phyloP scores from a whole-genome alignment of 495 filamentous ascomycete genomes.

The Evernia prunastri region DNA sequence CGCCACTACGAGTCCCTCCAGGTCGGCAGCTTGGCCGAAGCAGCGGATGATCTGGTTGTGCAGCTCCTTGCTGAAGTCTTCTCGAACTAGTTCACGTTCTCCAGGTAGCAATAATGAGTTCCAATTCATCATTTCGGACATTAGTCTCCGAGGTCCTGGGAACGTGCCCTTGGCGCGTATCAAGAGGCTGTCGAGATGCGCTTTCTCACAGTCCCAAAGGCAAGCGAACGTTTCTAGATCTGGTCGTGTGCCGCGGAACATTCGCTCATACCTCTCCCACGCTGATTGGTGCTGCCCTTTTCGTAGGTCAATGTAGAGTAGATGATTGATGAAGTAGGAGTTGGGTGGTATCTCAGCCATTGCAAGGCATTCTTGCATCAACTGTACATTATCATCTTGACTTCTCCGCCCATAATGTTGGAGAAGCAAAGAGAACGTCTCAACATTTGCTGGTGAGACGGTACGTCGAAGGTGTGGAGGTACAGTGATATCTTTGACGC shows the following conservation, averaged over 20 bases:
- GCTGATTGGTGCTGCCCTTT: slow-evolving; percentile 46
- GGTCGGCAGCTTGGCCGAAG: slow-evolving; percentile 48
- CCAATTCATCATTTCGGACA: slow-evolving; percentile 56
- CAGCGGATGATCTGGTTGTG: slow-evolving; percentile 53
- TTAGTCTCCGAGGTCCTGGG: slow-evolving; percentile 48
- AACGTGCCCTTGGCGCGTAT: slow-evolving; percentile 35
- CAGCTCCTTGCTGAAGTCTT: slow-evolving; percentile 44
- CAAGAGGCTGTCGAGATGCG: slow-evolving; percentile 44
- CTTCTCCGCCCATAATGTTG: slow-evolving; percentile 60
- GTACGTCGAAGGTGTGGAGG: slow-evolving; percentile 37
- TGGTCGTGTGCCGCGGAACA: slow-evolving; percentile 45
- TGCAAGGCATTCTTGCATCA: slow-evolving; percentile 51
- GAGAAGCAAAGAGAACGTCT: slow-evolving; percentile 71
- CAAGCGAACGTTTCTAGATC: slow-evolving; percentile 65
- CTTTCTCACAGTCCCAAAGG: slow-evolving; percentile 55
- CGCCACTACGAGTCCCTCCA: slow-evolving; percentile 56
- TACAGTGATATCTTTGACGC: slow-evolving; percentile 24
- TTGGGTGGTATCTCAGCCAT: slow-evolving; percentile 57
- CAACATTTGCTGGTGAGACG: slow-evolving; percentile 56
- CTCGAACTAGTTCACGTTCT: slow-evolving; percentile 24
- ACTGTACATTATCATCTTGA: slow-evolving; percentile 47
- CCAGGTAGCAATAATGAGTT: slow-evolving; percentile 30
- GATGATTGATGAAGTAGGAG: slow-evolving; percentile 68
- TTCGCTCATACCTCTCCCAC: slow-evolving; percentile 48
- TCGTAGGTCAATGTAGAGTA: slow-evolving; percentile 54